These are phyloP conservation scores for Solanum etuberosum DNA, from an alignment of 257 asterid species.

Conservation along the genomic window DNA sequence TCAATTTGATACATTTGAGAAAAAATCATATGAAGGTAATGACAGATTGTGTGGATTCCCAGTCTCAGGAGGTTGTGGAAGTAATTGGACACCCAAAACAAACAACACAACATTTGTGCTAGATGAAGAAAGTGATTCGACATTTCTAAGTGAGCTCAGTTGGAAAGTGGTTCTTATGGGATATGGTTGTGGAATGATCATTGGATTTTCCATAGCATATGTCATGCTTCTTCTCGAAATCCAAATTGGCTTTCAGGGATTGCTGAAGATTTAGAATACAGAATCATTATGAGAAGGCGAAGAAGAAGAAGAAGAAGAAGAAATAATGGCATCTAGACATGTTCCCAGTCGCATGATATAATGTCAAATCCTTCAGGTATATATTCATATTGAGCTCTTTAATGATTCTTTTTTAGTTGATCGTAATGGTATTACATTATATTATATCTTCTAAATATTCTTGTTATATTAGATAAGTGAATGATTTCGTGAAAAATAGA, in stretches of 20 bases:
- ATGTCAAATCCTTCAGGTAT: neutral
- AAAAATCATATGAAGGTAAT: neutral
- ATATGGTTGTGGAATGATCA: neutral
- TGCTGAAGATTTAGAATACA: neutral
- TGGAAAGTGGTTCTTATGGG: neutral
- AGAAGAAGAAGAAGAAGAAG: too few relatives aligned
- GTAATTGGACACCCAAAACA: neutral
- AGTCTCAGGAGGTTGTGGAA: neutral
- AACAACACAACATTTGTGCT: too few relatives aligned
- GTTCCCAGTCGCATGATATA: neutral
- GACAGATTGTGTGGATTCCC: neutral
- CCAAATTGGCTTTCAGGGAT: neutral
- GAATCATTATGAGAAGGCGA: neutral
- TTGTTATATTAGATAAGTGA: neutral
- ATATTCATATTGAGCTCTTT: neutral
- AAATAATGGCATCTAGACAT: neutral
- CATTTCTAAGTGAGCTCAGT: neutral
- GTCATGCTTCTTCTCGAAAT: neutral
- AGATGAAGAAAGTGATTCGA: neutral
- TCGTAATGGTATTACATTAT: neutral
- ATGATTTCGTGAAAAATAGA: neutral
- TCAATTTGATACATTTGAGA: neutral
- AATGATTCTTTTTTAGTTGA: neutral
- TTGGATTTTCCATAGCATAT: neutral
- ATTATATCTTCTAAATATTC: neutral